Percentiles rank a stretch among this genome's conserved stretches.
Conservation (phyloP, 148 eudicot species). For the Fagopyrum homotropicum region DNA sequence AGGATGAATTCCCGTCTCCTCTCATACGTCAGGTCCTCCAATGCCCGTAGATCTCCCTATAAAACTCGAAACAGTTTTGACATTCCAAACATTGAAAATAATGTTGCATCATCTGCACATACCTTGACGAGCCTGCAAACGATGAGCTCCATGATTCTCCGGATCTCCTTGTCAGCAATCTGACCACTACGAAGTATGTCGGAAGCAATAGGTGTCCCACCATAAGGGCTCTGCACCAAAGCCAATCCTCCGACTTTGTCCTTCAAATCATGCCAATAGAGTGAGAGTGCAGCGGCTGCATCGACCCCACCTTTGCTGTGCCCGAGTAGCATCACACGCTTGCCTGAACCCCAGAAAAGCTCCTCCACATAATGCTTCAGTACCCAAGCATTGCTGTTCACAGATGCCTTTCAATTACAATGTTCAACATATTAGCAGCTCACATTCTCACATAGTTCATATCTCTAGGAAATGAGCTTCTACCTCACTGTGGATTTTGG, state of each 20-base stretch:
- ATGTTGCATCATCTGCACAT: not conserved
- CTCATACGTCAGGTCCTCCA: constrained; percentile 85
- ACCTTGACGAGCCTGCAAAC: constrained; percentile 83
- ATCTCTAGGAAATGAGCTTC: not conserved
- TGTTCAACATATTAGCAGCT: not conserved
- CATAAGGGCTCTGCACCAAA: constrained; percentile 89
- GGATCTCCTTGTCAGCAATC: constrained; percentile 67
- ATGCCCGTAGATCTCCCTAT: constrained; percentile 77
- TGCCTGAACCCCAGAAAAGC: constrained; percentile 90
- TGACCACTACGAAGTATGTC: constrained; percentile 89
- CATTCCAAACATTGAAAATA: not conserved
- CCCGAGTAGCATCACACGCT: constrained; percentile 89
- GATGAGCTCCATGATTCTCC: constrained; percentile 69
- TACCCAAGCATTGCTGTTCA: constrained; percentile 83
- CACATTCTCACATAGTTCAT: no score
- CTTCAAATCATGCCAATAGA: constrained; percentile 55
- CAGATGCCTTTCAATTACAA: constrained; percentile 53
- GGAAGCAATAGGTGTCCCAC: constrained; percentile 85
- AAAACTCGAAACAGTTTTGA: not conserved
- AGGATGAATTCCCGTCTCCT: constrained; percentile 67
- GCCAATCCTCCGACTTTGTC: constrained; percentile 85
- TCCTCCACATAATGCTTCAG: constrained; percentile 83
- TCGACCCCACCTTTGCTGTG: constrained; percentile 98
- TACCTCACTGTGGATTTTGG: constrained; percentile 97
- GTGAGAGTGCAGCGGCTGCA: constrained; percentile 90